Base-by-base conservation (phyloP, 2,329 filamentous ascomycete genomes). In the Aspergillus costaricaensis region DNA sequence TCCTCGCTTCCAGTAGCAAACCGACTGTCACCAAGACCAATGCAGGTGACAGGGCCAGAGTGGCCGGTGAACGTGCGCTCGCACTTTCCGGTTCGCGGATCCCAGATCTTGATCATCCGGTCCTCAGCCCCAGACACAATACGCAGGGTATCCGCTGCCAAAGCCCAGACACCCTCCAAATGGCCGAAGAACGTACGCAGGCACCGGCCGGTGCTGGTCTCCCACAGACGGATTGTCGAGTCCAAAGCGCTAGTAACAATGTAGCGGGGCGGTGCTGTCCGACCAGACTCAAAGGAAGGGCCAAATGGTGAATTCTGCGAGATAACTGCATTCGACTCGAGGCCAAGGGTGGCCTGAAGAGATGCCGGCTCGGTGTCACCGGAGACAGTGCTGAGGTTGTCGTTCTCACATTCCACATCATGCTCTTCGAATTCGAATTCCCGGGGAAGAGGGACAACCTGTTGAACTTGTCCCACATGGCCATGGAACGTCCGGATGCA, bases 171-270 rank as follows among this genome's bases (percentile, higher is more conserved):
- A 32, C 95, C 95, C 76, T 99, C 95, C 21, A 99, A 86, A 71
- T 99, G 95, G 0, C 95, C 95, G 73, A 98, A 99, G 81, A 97
- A 96, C 32, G 92, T 96, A 63, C 92, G 90, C 36, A 97, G 83
- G 70, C 91, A 96, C 64, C 87, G 86, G 39, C 91, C 92, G 0
- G 90, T 90, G 5, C 85, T 85, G 1, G 92, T 91, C 73, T 97
- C 92, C 94, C 95, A 99, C 19, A 98, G 84, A 10, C 94, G 89
- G 64, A 98, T 91, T 0, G 92, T 97, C 59, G 89, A 90, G 76
- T 99, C 95, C 17, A 99, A 84, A 0, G 92, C 92, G 54, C 91
- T 93, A 0, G 93, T 97, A 50, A 98, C 84, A 82, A 99, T 96
- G 77, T 97, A 98, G 4, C 89, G 86, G 0, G 92, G 91, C 14